phyloP scores from a whole-genome alignment of 2,329 filamentous ascomycete genomes.

The Zelopaecilomyces penicillatus region DNA sequence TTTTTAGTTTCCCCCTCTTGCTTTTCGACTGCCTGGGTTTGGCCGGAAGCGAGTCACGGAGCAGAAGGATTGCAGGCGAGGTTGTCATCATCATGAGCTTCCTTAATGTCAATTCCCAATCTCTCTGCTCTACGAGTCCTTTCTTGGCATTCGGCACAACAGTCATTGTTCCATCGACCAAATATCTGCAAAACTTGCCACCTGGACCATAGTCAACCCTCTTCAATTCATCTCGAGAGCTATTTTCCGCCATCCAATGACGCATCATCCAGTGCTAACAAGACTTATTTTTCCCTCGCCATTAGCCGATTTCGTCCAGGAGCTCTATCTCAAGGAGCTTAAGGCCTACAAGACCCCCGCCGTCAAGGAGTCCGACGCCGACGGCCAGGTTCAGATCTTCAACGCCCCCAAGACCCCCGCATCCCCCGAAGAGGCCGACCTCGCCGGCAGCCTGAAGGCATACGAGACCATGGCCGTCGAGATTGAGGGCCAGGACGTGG shows the following conservation, averaged over 20 bases:
- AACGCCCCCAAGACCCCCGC: slow-evolving; percentile 66
- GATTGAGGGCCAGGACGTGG: slow-evolving; percentile 74
- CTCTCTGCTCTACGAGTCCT: too few relatives aligned
- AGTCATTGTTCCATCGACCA: too few relatives aligned
- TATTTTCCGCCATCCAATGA: not conserved
- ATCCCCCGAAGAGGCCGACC: slow-evolving; percentile 89
- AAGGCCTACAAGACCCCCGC: slow-evolving; percentile 85
- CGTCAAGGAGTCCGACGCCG: slow-evolving; percentile 77
- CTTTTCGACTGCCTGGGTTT: not conserved
- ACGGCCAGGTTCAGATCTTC: slow-evolving; percentile 90
- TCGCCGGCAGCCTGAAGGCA: slow-evolving; percentile 82
- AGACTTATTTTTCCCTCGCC: not conserved
- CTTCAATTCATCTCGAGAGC: not conserved
- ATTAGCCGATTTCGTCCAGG: slow-evolving; percentile 91
- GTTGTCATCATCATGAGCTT: not conserved
- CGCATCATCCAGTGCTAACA: slow-evolving; percentile 15
- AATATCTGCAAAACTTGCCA: too few relatives aligned
- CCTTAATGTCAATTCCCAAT: too few relatives aligned
- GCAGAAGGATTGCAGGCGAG: not conserved
- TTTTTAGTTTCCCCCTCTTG: not conserved
- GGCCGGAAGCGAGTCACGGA: too few relatives aligned
- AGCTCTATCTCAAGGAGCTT: slow-evolving; percentile 93
- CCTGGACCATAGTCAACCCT: too few relatives aligned
- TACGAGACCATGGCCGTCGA: slow-evolving; percentile 94
- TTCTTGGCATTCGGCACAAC: too few relatives aligned